Evolutionary conservation across 2,329 filamentous ascomycete genomes (phyloP).

Genomic region (Periconia digitata): DNA sequence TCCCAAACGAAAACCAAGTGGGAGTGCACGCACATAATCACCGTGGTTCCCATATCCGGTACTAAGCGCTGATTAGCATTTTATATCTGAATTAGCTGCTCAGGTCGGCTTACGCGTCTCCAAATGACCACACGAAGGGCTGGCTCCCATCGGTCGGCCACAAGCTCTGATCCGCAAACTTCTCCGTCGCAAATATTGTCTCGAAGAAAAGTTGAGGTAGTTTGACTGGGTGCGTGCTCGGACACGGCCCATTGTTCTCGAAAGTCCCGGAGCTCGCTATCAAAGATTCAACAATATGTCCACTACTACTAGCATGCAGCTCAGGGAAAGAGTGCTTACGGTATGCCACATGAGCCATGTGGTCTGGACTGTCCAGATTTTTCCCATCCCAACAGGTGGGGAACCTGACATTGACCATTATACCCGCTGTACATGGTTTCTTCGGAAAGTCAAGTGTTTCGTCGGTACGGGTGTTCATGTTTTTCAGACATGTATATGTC

Average conservation of each 20-base stretch:
- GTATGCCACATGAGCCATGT: constrained; percentile 53
- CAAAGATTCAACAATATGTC: neutral
- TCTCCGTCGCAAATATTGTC: constrained; percentile 36
- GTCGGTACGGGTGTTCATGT: constrained; percentile 39
- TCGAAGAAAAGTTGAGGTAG: constrained; percentile 26
- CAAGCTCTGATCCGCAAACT: constrained; percentile 23
- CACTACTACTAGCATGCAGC: neutral
- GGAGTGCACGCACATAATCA: neutral
- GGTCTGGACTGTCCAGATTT: constrained; percentile 54
- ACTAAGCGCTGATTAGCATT: constrained; percentile 37
- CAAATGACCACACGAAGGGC: constrained; percentile 27
- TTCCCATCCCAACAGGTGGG: constrained; percentile 49
- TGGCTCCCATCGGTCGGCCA: constrained; percentile 33
- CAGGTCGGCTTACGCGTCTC: constrained; percentile 33
- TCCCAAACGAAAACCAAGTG: neutral
- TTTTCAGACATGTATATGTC: constrained; percentile 49
- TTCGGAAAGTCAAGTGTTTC: constrained; percentile 46
- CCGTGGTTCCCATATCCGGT: constrained; percentile 53
- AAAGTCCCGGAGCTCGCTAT: constrained; percentile 18
- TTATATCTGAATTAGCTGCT: neutral
- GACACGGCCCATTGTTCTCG: constrained; percentile 53
- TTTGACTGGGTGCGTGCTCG: constrained; percentile 49
- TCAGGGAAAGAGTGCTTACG: constrained; percentile 5
- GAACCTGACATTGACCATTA: constrained; percentile 47
- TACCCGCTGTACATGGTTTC: constrained; percentile 42